Evolutionary conservation across 192 early-diverging fungal species (phyloP).

Genomic region (Martensiomyces pterosporus): DNA sequence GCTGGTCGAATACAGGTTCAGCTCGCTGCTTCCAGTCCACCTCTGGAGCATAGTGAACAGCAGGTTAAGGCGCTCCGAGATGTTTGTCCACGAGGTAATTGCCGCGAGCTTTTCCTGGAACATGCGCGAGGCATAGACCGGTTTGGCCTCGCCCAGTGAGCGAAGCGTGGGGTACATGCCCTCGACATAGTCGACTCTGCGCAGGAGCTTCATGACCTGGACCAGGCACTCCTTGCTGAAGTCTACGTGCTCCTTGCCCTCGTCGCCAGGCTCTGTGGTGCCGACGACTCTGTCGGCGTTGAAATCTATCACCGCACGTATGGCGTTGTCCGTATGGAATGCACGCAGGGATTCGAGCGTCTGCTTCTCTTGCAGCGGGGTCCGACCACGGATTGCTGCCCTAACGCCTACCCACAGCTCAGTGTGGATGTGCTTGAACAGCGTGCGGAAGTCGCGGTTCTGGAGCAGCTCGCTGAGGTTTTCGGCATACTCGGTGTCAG

Average conservation of each 20-base stretch:
- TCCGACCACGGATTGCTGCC: conserved; percentile 59
- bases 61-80: conserved; percentile 64
- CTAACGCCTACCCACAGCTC: conserved; percentile 75
- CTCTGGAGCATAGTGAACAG: conserved; percentile 72
- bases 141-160: conserved; percentile 57
- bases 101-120: conserved; percentile 72
- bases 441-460: conserved; percentile 37
- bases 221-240: conserved; percentile 45
- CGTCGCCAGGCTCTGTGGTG: conserved; percentile 2
- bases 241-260: conserved; percentile 5
- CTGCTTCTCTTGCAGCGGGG: conserved; percentile 60
- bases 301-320: conserved; percentile 65
- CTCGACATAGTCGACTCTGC: conserved; percentile 74
- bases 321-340: conserved; percentile 22
- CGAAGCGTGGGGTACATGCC: conserved; percentile 70
- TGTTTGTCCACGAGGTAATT: conserved; percentile 71
- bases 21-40: conserved; percentile 71
- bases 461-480: conserved; percentile 25
- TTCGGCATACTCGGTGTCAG: conserved; percentile 24
- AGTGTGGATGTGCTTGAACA: conserved; percentile 45
- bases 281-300: conserved; percentile 34
- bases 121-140: conserved; percentile 60
- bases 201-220: conserved; percentile 66
- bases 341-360: conserved; percentile 60
- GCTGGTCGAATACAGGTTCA: conserved; percentile 30